Conservation (phyloP, 805 yeast genomes). For the Myxozyma neglecta region DNA sequence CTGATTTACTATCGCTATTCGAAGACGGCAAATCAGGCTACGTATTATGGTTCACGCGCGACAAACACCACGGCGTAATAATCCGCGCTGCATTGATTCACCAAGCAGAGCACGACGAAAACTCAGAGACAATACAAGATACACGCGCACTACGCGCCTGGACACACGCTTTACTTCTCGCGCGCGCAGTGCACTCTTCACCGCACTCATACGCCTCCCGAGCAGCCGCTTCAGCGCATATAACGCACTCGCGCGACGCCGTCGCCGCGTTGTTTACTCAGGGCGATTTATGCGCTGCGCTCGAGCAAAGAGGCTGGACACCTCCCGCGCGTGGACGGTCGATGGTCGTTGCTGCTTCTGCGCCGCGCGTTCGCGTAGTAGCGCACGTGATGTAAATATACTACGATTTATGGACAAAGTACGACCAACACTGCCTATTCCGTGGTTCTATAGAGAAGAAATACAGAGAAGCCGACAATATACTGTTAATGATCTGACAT, state of each 20-base stretch:
- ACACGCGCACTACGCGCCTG: constrained; percentile 36
- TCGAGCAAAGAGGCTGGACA: constrained; percentile 13
- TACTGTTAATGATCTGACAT: too few species aligned
- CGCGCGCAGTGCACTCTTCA: constrained; percentile 13
- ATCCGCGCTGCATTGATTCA: constrained; percentile 34
- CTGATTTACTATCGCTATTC: constrained; percentile 16
- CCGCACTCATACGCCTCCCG: constrained; percentile 2
- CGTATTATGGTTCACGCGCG: constrained; percentile 29
- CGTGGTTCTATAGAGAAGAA: too few species aligned
- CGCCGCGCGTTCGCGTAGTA: constrained; percentile 16
- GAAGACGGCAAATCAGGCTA: constrained; percentile 31
- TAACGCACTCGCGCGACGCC: constrained; percentile 10
- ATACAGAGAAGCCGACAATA: too few species aligned
- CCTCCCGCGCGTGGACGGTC: constrained; percentile 21
- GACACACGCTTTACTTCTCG: constrained; percentile 38
- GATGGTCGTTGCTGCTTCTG: constrained; percentile 25
- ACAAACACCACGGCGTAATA: constrained; percentile 4
- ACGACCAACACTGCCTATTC: too few species aligned
- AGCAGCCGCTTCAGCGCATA: constrained; percentile 13
- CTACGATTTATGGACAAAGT: too few species aligned
- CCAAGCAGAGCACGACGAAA: background rate
- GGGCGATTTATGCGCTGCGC: constrained; percentile 6
- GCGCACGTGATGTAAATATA: background rate
- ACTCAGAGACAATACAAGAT: background rate
- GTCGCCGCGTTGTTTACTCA: constrained; percentile 12